phyloP scores from a whole-genome alignment of 441 rosid genomes.

The Codiaeum variegatum region DNA sequence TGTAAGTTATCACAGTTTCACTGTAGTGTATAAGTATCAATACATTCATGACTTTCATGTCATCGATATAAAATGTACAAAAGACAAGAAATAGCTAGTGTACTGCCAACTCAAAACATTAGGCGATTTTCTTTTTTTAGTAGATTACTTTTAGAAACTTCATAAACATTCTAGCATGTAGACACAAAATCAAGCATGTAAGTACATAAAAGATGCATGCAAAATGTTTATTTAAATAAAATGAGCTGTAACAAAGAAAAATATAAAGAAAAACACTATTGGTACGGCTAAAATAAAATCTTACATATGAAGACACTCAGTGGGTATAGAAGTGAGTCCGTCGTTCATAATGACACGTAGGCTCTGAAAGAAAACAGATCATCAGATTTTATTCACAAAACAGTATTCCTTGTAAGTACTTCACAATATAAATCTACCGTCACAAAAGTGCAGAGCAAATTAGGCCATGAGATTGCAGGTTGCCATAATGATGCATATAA shows the following conservation, averaged over 20 bases:
- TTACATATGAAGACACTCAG: slow-evolving; percentile 84
- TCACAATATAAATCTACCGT: neutral
- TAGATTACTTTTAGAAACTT: slow-evolving; percentile 3
- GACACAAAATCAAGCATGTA: neutral
- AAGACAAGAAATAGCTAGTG: neutral
- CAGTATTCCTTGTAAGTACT: neutral
- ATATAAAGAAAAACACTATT: neutral
- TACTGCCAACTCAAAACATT: neutral
- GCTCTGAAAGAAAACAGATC: slow-evolving; percentile 49
- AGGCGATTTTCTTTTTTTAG: neutral
- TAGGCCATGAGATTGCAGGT: neutral
- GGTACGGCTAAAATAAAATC: slow-evolving; percentile 27
- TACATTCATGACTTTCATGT: neutral
- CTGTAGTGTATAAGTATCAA: neutral
- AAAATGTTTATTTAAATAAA: neutral
- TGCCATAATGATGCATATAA: neutral
- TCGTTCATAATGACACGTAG: slow-evolving; percentile 92
- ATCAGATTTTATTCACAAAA: slow-evolving; percentile 23
- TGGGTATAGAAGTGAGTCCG: slow-evolving; percentile 83
- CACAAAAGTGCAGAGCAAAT: neutral
- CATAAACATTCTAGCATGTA: neutral
- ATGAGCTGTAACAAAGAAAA: neutral
- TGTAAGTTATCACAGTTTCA: neutral
- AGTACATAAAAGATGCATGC: neutral
- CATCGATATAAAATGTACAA: neutral